A percentile compares a stretch with the other conserved stretches of the same genome.
phyloP scores from a whole-genome alignment of 2,329 filamentous ascomycete genomes.

The Claviceps cyperi region DNA sequence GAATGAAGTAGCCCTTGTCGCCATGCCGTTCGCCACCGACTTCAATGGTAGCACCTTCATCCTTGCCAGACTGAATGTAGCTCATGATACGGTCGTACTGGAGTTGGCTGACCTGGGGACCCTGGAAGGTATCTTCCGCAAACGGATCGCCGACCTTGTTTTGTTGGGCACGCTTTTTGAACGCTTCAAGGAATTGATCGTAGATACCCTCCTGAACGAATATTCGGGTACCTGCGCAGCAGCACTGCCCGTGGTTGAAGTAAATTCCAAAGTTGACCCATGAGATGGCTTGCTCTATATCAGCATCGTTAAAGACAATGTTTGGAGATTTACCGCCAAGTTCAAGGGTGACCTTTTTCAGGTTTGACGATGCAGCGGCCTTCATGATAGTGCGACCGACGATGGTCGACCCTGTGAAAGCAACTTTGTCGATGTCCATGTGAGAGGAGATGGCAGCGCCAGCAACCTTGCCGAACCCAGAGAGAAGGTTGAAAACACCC shows the following conservation, averaged over 20 bases:
- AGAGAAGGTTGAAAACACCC: constrained; percentile 64
- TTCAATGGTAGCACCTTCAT: constrained; percentile 47
- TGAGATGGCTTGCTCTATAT: constrained; percentile 61
- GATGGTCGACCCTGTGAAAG: constrained; percentile 65
- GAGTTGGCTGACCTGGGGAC: constrained; percentile 70
- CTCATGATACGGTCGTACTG: constrained; percentile 84
- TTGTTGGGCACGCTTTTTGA: constrained; percentile 59
- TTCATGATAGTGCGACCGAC: constrained; percentile 69
- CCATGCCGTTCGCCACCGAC: constrained; percentile 42
- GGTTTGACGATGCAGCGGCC: constrained; percentile 59
- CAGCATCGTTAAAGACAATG: constrained; percentile 65
- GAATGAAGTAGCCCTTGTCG: constrained; percentile 73
- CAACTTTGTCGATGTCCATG: constrained; percentile 73
- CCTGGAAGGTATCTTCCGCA: constrained; percentile 67
- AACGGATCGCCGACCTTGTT: constrained; percentile 81
- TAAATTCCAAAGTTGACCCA: constrained; percentile 64
- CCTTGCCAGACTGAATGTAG: constrained; percentile 55
- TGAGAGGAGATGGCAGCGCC: constrained; percentile 63
- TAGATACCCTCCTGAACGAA: constrained; percentile 80
- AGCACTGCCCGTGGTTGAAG: constrained; percentile 51
- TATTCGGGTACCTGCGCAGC: constrained; percentile 67
- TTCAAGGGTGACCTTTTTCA: constrained; percentile 72
- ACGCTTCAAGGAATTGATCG: constrained; percentile 69
- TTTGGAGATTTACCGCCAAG: constrained; percentile 70
- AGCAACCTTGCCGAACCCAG: constrained; percentile 63